phyloP scores from a whole-genome alignment of 192 early-diverging fungal species.

The Paraglomus brasilianum region DNA sequence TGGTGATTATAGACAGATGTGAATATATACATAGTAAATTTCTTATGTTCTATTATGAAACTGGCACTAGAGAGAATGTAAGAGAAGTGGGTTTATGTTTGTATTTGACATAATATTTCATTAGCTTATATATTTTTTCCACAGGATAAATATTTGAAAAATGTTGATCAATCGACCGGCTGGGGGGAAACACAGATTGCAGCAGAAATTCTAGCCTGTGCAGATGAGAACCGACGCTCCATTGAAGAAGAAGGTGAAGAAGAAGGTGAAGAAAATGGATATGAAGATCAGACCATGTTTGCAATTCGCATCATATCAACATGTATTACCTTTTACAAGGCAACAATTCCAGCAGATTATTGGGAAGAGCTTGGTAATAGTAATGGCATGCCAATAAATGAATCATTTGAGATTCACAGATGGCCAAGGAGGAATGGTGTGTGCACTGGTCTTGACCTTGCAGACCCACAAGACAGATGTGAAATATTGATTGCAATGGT shows the following conservation, averaged over 20 bases:
- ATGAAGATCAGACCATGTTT: constrained; percentile 3
- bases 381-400: neutral
- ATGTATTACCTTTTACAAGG: constrained; percentile 12
- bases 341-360: neutral
- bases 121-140: neutral
- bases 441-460: neutral
- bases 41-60: too few species aligned
- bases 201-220: constrained; percentile 10
- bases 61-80: too few species aligned
- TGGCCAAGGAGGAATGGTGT: constrained; percentile 8
- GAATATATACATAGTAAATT: too few species aligned
- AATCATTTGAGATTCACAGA: constrained; percentile 1
- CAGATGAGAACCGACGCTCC: neutral
- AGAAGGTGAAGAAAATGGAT: too few species aligned
- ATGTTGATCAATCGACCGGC: neutral
- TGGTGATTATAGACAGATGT: too few species aligned
- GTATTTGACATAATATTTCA: neutral
- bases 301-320: constrained; percentile 2
- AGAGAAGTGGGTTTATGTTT: too few species aligned
- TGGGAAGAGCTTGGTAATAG: neutral
- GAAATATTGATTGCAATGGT: neutral
- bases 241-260: neutral
- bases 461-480: neutral
- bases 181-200: constrained; percentile 11
- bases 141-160: constrained; percentile 21